Base-by-base conservation (phyloP, 345 rosid species). In the Melaleuca alternifolia region DNA sequence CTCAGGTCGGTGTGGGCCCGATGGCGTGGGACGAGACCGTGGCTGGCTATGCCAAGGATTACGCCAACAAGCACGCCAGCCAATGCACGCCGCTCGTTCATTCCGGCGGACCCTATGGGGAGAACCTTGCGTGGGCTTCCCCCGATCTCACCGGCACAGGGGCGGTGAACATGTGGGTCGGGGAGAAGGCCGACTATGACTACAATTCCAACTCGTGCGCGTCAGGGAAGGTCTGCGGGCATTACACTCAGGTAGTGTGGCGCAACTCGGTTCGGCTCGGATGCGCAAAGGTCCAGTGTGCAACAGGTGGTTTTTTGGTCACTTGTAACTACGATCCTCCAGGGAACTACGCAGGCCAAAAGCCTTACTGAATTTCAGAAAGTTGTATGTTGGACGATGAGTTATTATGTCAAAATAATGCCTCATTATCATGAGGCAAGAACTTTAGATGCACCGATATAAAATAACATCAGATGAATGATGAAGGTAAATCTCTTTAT, bases 1-100 rank as follows among this genome's bases (percentile, higher is more conserved):
- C 86, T 50, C 85, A 54, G 50, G 88, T 91, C 0, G 86, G 86
- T 1, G 87, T 89, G 6, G 87, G 87, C 10, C 93, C 89, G 3
- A 54, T 94, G n/a, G 51, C 37, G 16, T 93, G 93, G 95, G 91
- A 89, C 83, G 59, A 76, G 26, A 85, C 48, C 23, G 87, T 93
- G 1, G 93, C 90, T 16, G 84, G 87, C n/a, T 92, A 87, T 41
- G 93, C 94, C 18, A 86, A 61, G 44, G 59, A 65, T 88, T 90
- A 90, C 21, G 91, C 90, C 6, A 88, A 86, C 50, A 84, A 85
- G 33, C 87, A 86, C 23, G 85, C 24, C 7, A 76, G 83, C 7
- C 89, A 88, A 20, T 91, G 94, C 89, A 57, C 30, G 14, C n/a
- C 12, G 4, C 85, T 89, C 75, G 91, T 90, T 46, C 86, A 52